Percentiles rank a stretch among this genome's conserved stretches.
phyloP scores from a whole-genome alignment of 148 eudicot species.

The Nepenthes gracilis region DNA sequence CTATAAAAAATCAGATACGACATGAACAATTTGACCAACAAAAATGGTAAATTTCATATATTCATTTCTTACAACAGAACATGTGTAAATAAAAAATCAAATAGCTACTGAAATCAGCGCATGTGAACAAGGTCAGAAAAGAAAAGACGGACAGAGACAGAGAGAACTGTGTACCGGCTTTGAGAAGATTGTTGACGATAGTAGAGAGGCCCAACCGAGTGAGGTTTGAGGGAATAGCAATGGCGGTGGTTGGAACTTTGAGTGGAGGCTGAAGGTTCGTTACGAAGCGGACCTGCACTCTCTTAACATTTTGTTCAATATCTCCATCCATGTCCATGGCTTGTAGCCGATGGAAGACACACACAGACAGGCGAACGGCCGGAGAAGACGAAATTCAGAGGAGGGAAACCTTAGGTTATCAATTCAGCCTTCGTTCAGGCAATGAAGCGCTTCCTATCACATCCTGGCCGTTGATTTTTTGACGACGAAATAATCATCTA shows the following conservation, averaged over 20 bases:
- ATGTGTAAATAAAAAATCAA: neutral
- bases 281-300: slow-evolving; percentile 56
- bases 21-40: neutral
- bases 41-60: no score
- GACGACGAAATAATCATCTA: no score
- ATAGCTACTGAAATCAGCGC: neutral
- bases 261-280: slow-evolving; percentile 48
- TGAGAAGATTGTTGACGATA: slow-evolving; percentile 60
- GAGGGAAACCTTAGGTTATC: no score
- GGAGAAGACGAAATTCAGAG: no score
- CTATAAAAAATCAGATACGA: slow-evolving; percentile 17
- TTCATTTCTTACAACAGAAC: no score
- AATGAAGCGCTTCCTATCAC: no score
- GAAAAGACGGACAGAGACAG: neutral
- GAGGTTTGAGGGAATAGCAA: slow-evolving; percentile 59
- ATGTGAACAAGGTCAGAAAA: no score
- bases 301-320: slow-evolving; percentile 31
- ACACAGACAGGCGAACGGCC: no score
- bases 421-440: no score
- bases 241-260: slow-evolving; percentile 46
- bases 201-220: slow-evolving; percentile 76
- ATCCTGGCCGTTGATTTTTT: no score
- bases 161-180: slow-evolving; percentile 20
- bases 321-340: slow-evolving; percentile 29
- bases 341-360: no score